phyloP scores from a whole-genome alignment of 73 alveolate genomes.

The Paramecium pentaurelia region DNA sequence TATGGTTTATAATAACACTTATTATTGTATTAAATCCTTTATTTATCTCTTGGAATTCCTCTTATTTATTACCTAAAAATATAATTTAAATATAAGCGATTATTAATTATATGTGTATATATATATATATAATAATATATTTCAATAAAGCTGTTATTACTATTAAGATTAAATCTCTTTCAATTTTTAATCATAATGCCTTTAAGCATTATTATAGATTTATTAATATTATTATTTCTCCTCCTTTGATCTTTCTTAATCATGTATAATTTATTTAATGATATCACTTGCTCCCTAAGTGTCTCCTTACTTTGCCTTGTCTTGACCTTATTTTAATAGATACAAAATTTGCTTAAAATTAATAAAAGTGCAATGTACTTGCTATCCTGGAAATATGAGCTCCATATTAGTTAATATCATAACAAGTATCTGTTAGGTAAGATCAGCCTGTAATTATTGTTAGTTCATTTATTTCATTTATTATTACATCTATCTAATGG shows the following conservation, averaged over 20 bases:
- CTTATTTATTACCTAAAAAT: neutral
- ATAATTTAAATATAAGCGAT: constrained; percentile 65
- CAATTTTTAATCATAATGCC: constrained; percentile 41
- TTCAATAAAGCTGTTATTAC: neutral
- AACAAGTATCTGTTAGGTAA: neutral
- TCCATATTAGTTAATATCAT: constrained; percentile 34
- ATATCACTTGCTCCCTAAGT: constrained; percentile 33
- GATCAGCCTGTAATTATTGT: neutral
- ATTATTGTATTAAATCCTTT: neutral
- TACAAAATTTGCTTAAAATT: neutral
- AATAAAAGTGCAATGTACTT: neutral
- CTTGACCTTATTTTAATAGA: constrained; percentile 1
- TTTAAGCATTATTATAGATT: constrained; percentile 44
- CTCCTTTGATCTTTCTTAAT: constrained; percentile 33
- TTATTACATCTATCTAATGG: neutral
- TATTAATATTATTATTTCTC: constrained; percentile 39
- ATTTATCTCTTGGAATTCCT: neutral
- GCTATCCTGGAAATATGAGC: neutral
- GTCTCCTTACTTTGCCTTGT: neutral
- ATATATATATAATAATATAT: neutral
- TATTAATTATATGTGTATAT: constrained; percentile 31
- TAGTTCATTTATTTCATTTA: neutral
- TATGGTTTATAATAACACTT: neutral
- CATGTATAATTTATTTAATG: constrained; percentile 33
- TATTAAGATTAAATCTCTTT: constrained; percentile 1